phyloP scores from a whole-genome alignment of 2,329 filamentous ascomycete species.

The Cladosporium cucumerinum region DNA sequence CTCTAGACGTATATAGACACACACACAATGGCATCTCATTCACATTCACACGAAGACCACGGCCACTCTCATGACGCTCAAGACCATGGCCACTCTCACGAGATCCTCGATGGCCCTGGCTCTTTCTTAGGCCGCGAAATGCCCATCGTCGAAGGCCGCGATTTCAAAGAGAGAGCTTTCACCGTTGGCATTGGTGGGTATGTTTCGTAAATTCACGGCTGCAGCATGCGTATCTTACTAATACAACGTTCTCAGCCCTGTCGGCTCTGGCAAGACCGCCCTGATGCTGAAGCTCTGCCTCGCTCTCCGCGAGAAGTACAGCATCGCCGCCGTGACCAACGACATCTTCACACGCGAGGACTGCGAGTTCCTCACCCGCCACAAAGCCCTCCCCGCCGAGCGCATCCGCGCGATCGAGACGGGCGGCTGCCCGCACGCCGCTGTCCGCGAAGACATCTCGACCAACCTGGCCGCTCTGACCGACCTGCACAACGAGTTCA shows the following conservation, averaged over 20 bases:
- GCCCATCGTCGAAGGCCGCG: constrained; percentile 83
- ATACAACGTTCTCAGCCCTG: constrained; percentile 60
- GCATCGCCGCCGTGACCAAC: constrained; percentile 93
- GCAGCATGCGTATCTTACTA: neutral
- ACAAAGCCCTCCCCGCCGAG: constrained; percentile 74
- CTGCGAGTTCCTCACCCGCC: constrained; percentile 89
- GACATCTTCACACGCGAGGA: constrained; percentile 98
- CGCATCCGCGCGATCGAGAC: constrained; percentile 97
- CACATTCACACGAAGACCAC: constrained; percentile 50
- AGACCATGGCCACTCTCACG: constrained; percentile 91
- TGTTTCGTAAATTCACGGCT: constrained; percentile 30
- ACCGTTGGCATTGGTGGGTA: constrained; percentile 98
- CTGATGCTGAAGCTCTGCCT: constrained; percentile 92
- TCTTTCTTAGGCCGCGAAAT: constrained; percentile 87
- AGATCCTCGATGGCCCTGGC: constrained; percentile 90
- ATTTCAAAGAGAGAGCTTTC: constrained; percentile 87
- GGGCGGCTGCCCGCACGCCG: constrained; percentile 93
- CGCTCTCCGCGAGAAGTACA: constrained; percentile 74
- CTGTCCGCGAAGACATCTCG: constrained; percentile 93
- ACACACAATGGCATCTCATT: constrained; percentile 25
- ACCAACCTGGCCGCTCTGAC: constrained; percentile 91
- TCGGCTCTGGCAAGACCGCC: constrained; percentile 95
- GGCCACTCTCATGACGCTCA: constrained; percentile 46
- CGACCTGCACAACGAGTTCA: constrained; percentile 76
- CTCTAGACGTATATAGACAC: neutral